Evolutionary conservation across 495 filamentous ascomycete genomes (phyloP).

Genomic region (Neurospora sp.): DNA sequence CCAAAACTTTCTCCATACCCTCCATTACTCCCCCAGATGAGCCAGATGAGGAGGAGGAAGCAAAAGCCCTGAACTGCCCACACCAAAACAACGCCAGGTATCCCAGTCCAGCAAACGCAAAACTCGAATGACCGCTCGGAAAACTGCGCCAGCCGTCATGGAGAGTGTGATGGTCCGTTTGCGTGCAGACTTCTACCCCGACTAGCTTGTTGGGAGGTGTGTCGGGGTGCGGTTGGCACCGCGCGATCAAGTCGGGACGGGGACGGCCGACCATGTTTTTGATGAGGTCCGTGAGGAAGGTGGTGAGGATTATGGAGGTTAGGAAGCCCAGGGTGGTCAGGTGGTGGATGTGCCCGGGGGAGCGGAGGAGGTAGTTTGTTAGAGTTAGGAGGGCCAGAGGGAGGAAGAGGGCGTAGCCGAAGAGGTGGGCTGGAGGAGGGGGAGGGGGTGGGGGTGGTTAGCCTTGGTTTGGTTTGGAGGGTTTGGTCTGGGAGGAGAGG

Average conservation of each 20-base stretch:
- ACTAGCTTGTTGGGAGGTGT: conserved; percentile 62
- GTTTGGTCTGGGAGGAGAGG: too few species aligned
- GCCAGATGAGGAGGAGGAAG: conserved; percentile 42
- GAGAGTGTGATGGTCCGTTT: conserved; percentile 62
- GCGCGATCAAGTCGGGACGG: conserved; percentile 76
- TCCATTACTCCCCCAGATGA: neutral
- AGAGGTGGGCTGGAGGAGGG: conserved; percentile 42
- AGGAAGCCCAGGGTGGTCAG: conserved; percentile 72
- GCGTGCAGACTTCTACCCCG: conserved; percentile 67
- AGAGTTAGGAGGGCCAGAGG: conserved; percentile 56
- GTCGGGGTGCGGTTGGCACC: conserved; percentile 64
- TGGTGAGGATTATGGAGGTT: conserved; percentile 65
- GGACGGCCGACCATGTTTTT: conserved; percentile 90
- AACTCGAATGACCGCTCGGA: conserved; percentile 79
- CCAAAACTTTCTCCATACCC: conserved; percentile 13
- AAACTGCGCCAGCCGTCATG: conserved; percentile 94
- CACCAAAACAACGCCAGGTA: conserved; percentile 71
- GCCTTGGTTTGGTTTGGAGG: conserved; percentile 27
- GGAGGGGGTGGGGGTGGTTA: too few species aligned
- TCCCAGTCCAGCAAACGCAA: conserved; percentile 77
- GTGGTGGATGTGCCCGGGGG: conserved; percentile 69
- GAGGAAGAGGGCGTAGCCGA: conserved; percentile 63
- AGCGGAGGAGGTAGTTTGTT: conserved; percentile 51
- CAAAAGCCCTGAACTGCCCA: conserved; percentile 73
- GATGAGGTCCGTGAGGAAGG: conserved; percentile 78